Evolutionary conservation across 495 filamentous ascomycete genomes (phyloP).

Genomic region (Hypoxylon crocopeplum): DNA sequence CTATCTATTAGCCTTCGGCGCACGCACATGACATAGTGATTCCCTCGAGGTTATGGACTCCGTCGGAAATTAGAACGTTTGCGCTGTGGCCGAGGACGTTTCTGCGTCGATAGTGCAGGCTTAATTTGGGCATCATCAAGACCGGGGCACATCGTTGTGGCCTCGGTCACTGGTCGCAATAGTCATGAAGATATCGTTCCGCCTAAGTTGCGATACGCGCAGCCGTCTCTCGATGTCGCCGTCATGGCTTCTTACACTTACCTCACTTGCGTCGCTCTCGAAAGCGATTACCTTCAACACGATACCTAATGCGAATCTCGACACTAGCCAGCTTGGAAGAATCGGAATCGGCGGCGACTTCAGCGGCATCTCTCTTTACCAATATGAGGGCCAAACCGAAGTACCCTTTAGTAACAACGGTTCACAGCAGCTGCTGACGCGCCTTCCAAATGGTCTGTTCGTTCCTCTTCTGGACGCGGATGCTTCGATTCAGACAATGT

Average conservation of each 20-base stretch:
- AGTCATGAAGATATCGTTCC: conserved; percentile 51
- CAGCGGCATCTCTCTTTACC: conserved; percentile 85
- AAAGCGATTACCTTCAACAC: conserved; percentile 73
- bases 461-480: conserved; percentile 75
- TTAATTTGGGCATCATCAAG: conserved; percentile 20
- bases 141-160: conserved; percentile 30
- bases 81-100: conserved; percentile 19
- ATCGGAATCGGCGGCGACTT: conserved; percentile 92
- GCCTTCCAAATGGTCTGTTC: conserved; percentile 86
- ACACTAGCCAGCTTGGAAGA: conserved; percentile 80
- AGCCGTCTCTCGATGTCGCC: conserved; percentile 29
- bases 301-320: conserved; percentile 77
- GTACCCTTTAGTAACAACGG: conserved; percentile 71
- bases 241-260: conserved; percentile 45
- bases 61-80: conserved; percentile 19
- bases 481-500: conserved; percentile 85
- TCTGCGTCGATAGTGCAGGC: conserved; percentile 25
- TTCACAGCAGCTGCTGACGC: conserved; percentile 79
- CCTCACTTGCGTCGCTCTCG: conserved; percentile 54
- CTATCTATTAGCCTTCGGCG: conserved; percentile 1
- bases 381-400: conserved; percentile 81
- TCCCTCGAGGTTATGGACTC: conserved; percentile 36
- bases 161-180: conserved; percentile 17
- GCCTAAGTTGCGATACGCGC: conserved; percentile 45
- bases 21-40: neutral